Evolutionary conservation across 2,329 filamentous ascomycete genomes (phyloP), one percentile per base, ranked within the genome.

Genomic region (Xylaria sp.): DNA sequence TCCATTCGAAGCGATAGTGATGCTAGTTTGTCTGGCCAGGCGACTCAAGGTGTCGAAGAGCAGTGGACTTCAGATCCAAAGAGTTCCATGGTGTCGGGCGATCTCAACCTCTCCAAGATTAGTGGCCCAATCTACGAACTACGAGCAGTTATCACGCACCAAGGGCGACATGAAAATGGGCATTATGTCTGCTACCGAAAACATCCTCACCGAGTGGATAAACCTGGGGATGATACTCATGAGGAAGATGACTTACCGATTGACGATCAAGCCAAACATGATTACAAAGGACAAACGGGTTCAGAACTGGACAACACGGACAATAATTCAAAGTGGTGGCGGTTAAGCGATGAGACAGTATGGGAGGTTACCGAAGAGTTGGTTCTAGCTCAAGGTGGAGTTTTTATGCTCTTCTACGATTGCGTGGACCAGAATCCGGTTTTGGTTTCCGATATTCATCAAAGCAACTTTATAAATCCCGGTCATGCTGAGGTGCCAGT

Each of bases 391-490:
- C 91, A 97, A 73, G 90, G 90, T 0, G 93, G 93, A 1, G 95
- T 94, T 0, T 98, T 98, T 78, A 98, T 99, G 95, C 86, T 98
- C 0, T 98, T 98, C 79, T 99, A 98, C 79, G 95, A 99, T 78
- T 88, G 88, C 55, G 82, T 92, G 27, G 89, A 91, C 66, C 79
- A 84, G 0, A 82, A 78, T 44, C 82, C 83, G 32, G 77, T 91
- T 23, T 78, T 85, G 10, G 29, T 67, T 23, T 47, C 67, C 10
- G 59, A 65, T 6, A 18, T 3, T n/a, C 57, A 42, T 53, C 51
- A 60, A 21, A 27, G n/a, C 12, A 21, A 51, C 10, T n/a, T 13
- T 23, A 37, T n/a, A 23, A 54, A 13, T 29, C n/a, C 5, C 5
- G 21, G 27, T 18, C 29, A 61, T 16, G 18, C 29, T 27, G 54